Evolutionary conservation across 345 rosid genomes (phyloP).

Genomic region (Euphorbia pulcherrima): DNA sequence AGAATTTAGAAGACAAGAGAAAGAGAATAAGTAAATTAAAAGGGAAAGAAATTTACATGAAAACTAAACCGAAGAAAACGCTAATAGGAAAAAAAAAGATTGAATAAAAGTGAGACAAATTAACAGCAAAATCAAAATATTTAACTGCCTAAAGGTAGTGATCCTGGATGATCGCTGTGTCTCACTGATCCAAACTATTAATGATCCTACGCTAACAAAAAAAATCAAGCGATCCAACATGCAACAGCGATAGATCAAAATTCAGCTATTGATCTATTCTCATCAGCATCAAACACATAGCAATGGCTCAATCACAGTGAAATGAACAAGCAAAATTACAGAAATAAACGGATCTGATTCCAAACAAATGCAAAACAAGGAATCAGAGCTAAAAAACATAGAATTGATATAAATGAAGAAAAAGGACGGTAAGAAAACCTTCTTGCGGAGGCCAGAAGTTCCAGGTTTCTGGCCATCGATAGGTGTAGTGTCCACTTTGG

Average conservation of each 20-base stretch:
- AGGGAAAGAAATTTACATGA: too few relatives aligned
- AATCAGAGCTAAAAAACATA: not conserved
- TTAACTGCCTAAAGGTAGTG: not conserved
- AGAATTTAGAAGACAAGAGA: too few relatives aligned
- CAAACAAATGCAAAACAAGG: not conserved
- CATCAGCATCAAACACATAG: not conserved
- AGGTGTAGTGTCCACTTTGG: slow-evolving; percentile 56
- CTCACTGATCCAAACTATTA: not conserved
- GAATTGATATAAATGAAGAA: not conserved
- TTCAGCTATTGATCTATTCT: not conserved
- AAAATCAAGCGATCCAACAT: not conserved
- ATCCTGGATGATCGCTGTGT: not conserved
- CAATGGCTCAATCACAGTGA: not conserved
- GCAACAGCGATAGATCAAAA: not conserved
- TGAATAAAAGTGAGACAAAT: not conserved
- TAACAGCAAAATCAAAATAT: too few relatives aligned
- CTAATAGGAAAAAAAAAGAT: not conserved
- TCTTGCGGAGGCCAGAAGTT: slow-evolving; percentile 99
- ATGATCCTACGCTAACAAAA: not conserved
- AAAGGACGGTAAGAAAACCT: slow-evolving; percentile 43
- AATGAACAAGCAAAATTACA: not conserved
- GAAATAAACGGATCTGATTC: not conserved
- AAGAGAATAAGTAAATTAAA: too few relatives aligned
- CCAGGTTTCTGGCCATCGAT: slow-evolving; percentile 97
- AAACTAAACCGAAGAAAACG: too few relatives aligned